Conservation (phyloP, 768 basidiomycete genomes). For the Steccherinum ochraceum region DNA sequence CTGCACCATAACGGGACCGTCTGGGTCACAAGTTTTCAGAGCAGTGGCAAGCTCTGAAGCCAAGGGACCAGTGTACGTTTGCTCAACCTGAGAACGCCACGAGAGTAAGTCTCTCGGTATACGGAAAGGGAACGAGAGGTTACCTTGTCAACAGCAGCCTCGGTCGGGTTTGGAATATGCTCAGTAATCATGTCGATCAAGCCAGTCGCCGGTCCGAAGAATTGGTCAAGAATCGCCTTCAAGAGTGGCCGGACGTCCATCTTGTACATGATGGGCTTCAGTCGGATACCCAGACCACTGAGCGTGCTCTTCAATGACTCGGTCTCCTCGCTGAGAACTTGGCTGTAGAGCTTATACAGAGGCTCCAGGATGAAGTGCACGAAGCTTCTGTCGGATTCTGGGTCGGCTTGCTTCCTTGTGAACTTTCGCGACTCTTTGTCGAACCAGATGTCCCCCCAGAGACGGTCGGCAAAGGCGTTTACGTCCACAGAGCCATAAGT, state of each 20-base stretch:
- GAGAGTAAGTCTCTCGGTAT: constrained; percentile 4
- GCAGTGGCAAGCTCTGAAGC: constrained; percentile 68
- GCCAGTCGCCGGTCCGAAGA: constrained; percentile 88
- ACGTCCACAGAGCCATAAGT: constrained; percentile 85
- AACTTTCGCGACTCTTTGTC: constrained; percentile 83
- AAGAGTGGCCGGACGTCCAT: constrained; percentile 96
- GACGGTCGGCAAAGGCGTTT: constrained; percentile 77
- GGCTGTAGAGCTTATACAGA: constrained; percentile 93
- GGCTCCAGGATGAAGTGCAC: constrained; percentile 96
- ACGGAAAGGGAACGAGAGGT: neutral
- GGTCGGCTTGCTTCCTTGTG: constrained; percentile 74
- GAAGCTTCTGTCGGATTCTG: constrained; percentile 78
- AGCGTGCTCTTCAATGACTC: constrained; percentile 83
- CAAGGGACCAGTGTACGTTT: constrained; percentile 86
- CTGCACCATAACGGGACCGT: constrained; percentile 90
- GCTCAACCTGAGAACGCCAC: constrained; percentile 54
- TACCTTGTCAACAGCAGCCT: constrained; percentile 57
- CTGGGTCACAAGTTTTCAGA: constrained; percentile 79
- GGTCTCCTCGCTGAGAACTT: constrained; percentile 91
- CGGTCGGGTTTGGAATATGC: constrained; percentile 79
- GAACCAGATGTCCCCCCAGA: constrained; percentile 99
- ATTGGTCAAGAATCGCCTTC: constrained; percentile 90
- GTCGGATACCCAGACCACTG: constrained; percentile 64
- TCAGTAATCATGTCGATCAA: constrained; percentile 90
- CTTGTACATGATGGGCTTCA: constrained; percentile 94